Evolutionary conservation across 805 yeast genomes (phyloP), one percentile per base, ranked within the genome.

Genomic region (Lipomyces yamadae): DNA sequence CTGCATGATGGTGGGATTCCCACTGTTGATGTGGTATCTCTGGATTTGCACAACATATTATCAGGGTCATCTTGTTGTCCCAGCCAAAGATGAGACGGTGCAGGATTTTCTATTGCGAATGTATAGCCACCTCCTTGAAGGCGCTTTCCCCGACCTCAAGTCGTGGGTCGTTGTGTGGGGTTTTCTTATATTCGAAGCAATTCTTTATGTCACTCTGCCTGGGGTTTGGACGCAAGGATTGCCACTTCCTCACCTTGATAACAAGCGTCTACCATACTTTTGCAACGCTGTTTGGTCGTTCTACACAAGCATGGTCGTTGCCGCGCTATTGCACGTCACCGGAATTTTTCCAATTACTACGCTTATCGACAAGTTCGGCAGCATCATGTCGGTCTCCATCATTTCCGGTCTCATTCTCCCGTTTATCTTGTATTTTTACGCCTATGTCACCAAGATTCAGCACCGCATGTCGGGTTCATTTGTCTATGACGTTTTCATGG

Each of bases 191-290:
- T 77, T 85, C 58, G 98, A 95, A 80, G 87, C 84, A 13, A 68
- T 84, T 15, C 87, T 93, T 72, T 94, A 94, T 79, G 87, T 89
- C 74, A 86, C 88, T 6, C 82, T 94, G 73, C 99, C 99, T 1
- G 98, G 98, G 64, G 81, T 94, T 58, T 91, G 95, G 93, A 91
- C 97, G 45, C 88, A 92, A 77, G 99, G 99, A 61, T 96, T 92
- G 76, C 97, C 97, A 4, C 86, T 95, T 75, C 82, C 85, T 4
- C 98, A 95, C 76, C 81, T 90, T 79, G 82, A 90, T 72, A 86
- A 88, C 76, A 85, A 86, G 75, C 96, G 92, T 74, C 83, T 95
- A 78, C 95, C 96, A 3, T 95, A 95, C 81, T 93, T 81, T 80
- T 95, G 99, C 81, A 95, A 93, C 77, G 97, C 99, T 0, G 84